A percentile compares a stretch with the other conserved stretches of the same genome.
Evolutionary conservation across 2,329 filamentous ascomycete genomes (phyloP).

Genomic region (Pseudogymnoascus verrucosus): DNA sequence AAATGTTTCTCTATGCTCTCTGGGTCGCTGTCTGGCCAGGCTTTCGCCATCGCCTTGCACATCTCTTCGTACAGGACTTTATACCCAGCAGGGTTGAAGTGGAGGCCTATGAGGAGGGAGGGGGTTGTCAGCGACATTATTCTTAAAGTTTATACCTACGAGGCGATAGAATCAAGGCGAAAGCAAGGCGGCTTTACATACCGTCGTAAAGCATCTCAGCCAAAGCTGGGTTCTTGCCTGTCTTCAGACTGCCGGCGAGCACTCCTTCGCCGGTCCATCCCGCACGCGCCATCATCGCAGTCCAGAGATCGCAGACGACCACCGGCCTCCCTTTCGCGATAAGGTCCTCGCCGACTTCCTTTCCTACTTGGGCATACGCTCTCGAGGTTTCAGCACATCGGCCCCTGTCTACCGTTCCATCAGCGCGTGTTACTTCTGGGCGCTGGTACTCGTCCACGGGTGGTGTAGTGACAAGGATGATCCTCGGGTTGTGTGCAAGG

Average conservation of each 20-base stretch:
- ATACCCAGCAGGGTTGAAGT: conserved; percentile 48
- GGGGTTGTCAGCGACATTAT: conserved; percentile 28
- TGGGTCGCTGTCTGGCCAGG: conserved; percentile 28
- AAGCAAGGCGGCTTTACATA: conserved; percentile 20
- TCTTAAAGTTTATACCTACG: conserved; percentile 28
- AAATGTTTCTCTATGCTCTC: conserved; percentile 4
- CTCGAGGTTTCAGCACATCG: conserved; percentile 36
- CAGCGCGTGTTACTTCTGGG: conserved; percentile 32
- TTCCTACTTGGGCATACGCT: conserved; percentile 55
- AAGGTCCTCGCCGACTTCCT: conserved; percentile 49
- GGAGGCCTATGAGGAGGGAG: conserved; percentile 50
- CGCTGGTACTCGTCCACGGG: conserved; percentile 69
- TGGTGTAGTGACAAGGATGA: conserved; percentile 74
- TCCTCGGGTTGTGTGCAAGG: conserved; percentile 59
- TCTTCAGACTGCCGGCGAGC: conserved; percentile 24
- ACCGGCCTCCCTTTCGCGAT: conserved; percentile 32
- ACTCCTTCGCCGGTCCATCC: conserved; percentile 42
- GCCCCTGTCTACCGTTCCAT: conserved; percentile 37
- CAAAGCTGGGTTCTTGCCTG: neutral
- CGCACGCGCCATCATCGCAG: conserved; percentile 65
- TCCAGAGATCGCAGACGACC: conserved; percentile 71
- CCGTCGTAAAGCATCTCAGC: neutral
- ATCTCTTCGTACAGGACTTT: conserved; percentile 43
- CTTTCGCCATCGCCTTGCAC: conserved; percentile 39
- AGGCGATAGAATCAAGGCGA: conserved; percentile 24